Base-by-base conservation (phyloP, 495 filamentous ascomycete genomes). In the Amniculicola lignicola region DNA sequence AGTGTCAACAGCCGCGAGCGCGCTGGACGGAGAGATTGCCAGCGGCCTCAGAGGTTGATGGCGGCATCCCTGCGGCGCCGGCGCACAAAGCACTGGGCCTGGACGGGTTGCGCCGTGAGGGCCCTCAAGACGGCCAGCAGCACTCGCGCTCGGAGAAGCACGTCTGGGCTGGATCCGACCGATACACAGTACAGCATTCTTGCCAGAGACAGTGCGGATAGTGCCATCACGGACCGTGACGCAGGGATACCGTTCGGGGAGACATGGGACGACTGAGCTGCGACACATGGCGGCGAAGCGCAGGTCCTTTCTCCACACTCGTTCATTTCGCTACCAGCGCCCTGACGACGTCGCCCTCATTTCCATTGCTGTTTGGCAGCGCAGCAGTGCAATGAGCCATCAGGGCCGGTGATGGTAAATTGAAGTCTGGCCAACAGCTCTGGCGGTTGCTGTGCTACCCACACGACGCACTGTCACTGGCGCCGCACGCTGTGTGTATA, bases 261-360 rank as follows among this genome's bases (percentile, higher is more conserved):
- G 37, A 6, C 9, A 9, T 12, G 37, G 10, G 16, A 6, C 37
- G 19, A 18, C 21, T 28, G 12, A 46, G 27, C 59, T 62, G 59
- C 54, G 59, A 62, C 59, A 62, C 25, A 51, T 44, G 54, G 37
- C 54, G 29, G 54, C 58, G 19, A 44, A 51, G 29, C 38, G 46
- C 39, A 29, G 52, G n/a, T 43, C 60, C 56, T 45, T 63, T 59
- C 60, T 63, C 60, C 60, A 59, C 60, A 63, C 46, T 48, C 49
- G n/a, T 28, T 63, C 60, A 63, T 63, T 29, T 63, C 60, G 60
- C 54, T 63, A 49, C 60, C 23, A 27, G 23, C 47, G 47, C 48
- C 54, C 45, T 51, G 37, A 19, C 23, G 12, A 44, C 45, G 16
- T 11, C 41, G 18, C n/a, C 27, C 33, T 59, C 55, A 52, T 52